Percentiles rank a stretch among this genome's conserved stretches.
phyloP scores from a whole-genome alignment of 495 filamentous ascomycete species.

The Daldinia loculata region DNA sequence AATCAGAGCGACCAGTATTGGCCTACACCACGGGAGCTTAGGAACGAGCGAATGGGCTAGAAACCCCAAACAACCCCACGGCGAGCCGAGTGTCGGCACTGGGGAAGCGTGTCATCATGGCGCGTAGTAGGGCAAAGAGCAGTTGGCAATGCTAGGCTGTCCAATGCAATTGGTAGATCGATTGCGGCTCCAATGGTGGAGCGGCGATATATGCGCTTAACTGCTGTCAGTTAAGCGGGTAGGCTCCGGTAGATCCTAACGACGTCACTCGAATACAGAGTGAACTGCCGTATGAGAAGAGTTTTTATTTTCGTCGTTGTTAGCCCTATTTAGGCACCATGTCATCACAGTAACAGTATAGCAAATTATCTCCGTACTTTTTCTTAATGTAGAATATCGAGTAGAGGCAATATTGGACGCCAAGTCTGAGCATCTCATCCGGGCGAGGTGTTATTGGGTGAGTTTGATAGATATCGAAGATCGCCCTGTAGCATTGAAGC shows the following conservation, averaged over 20 bases:
- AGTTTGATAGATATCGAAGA: constrained; percentile 19
- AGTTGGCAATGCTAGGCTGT: constrained; percentile 3
- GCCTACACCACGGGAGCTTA: not conserved
- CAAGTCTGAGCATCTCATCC: constrained; percentile 13
- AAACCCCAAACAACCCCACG: not conserved
- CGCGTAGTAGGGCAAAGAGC: not conserved
- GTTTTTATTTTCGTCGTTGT: not conserved
- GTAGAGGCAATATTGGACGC: not conserved
- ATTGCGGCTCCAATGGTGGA: constrained; percentile 21
- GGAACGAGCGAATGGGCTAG: constrained; percentile 7
- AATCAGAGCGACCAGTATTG: not conserved
- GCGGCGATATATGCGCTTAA: constrained; percentile 17
- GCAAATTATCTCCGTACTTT: not conserved
- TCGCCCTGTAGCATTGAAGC: constrained; percentile 7
- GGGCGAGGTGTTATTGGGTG: not conserved
- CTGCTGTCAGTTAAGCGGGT: constrained; percentile 13
- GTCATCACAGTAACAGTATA: not conserved
- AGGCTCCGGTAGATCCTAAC: constrained; percentile 3
- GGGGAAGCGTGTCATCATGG: constrained; percentile 18
- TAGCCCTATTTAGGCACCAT: not conserved
- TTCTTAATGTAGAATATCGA: not conserved
- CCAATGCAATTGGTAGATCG: constrained; percentile 9
- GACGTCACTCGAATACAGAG: constrained; percentile 17
- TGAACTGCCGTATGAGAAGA: not conserved
- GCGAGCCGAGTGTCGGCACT: not conserved